Evolutionary conservation across 805 yeast species (phyloP), one percentile per base, ranked within the genome.

Genomic region (Hermanozyma aechmeae): DNA sequence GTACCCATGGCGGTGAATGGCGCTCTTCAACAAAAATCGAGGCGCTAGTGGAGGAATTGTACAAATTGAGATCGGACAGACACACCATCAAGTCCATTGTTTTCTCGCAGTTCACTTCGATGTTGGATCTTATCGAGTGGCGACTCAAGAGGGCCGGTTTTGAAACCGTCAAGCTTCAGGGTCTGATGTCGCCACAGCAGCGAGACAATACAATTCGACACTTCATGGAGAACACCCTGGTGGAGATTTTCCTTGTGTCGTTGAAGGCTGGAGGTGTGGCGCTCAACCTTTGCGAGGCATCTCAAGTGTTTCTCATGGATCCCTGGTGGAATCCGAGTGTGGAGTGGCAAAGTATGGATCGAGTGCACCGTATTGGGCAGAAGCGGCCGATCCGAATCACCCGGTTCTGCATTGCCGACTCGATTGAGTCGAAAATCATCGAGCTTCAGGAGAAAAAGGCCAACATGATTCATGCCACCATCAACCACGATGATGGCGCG

Each of bases 281-380:
- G 0, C 65, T 92, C 40, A 92, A 92, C 51, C 65, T 92, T 39
- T 89, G 96, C 48, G 99, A 93, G 47, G 97, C 98, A 0, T 86
- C 93, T 3, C 97, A 89, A 47, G 97, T 92, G 26, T 92, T 92
- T 43, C 68, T 92, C 25, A 65, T 92, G 65, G 99, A 92, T 46
- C 97, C 97, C 20, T 92, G 98, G 98, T 92, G 98, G 97, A 93
- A 92, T 51, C 97, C 97, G 1, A 81, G 94, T 42, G 92, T 89
- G 6, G 98, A 92, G 53, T 92, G 96, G 86, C 99, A 92, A 53
- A 79, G 93, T 28, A 95, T 95, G 56, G 99, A 92, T 55, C 76
- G 99, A 59, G 96, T 92, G 14, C 97, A 92, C 56, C 75, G 99
- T 58, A 92, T 92, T 38, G 96, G 97, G 5, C 99, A 92, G 53